Evolutionary conservation across 2,329 filamentous ascomycete genomes (phyloP).

Genomic region (Alternaria gansuensis): DNA sequence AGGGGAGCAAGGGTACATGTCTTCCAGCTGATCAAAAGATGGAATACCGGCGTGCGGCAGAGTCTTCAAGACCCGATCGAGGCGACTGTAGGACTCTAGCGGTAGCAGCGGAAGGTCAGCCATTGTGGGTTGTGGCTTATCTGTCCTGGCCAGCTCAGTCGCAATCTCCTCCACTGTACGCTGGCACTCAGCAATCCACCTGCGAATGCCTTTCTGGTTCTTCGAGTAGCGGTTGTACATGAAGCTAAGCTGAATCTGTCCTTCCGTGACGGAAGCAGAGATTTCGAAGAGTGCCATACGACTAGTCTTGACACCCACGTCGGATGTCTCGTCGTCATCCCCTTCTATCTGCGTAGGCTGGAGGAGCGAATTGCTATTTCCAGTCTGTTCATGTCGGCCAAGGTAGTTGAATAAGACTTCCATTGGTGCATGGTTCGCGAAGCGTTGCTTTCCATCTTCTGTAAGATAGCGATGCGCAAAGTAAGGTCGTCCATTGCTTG

Average conservation of each 20-base stretch:
- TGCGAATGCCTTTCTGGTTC: conserved; percentile 44
- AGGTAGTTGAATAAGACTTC: conserved; percentile 68
- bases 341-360: conserved; percentile 37
- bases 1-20: conserved; percentile 47
- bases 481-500: conserved; percentile 59
- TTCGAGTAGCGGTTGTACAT: conserved; percentile 49
- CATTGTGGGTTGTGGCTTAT: conserved; percentile 42
- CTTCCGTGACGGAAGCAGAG: conserved; percentile 36
- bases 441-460: conserved; percentile 38
- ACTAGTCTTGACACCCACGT: conserved; percentile 38
- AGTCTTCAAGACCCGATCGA: conserved; percentile 42
- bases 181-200: conserved; percentile 48
- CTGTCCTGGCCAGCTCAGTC: conserved; percentile 31
- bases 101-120: conserved; percentile 47
- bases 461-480: conserved; percentile 55
- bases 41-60: conserved; percentile 34
- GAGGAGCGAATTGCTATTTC: conserved; percentile 60
- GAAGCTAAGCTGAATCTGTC: conserved; percentile 42
- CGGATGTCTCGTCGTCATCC: conserved; percentile 40
- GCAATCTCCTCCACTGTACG: conserved; percentile 45
- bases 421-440: conserved; percentile 59
- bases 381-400: conserved; percentile 61
- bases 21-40: conserved; percentile 39
- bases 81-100: conserved; percentile 43
- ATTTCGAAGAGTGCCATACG: conserved; percentile 48